These are phyloP conservation scores for Cyclostephanos tholiformis DNA, from an alignment of 108 stramenopile genomes.

Conservation along the genomic window DNA sequence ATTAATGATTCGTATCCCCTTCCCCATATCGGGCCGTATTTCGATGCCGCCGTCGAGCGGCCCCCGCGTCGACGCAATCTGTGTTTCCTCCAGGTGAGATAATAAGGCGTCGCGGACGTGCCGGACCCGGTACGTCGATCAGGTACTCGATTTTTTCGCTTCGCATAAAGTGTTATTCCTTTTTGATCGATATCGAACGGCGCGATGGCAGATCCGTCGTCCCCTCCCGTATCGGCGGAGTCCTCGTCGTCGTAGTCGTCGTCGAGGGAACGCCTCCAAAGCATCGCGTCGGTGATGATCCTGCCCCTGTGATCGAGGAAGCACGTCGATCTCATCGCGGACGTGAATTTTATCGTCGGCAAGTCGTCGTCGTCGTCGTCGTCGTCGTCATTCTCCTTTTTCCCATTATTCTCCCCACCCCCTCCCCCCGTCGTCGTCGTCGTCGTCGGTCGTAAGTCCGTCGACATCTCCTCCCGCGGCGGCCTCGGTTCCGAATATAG, in stretches of 20 bases:
- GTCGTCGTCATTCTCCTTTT: not conserved
- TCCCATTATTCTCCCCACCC: slow-evolving; percentile 7
- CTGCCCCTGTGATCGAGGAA: slow-evolving; percentile 86
- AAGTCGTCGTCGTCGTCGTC: slow-evolving; percentile 24
- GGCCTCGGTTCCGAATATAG: slow-evolving; percentile 54
- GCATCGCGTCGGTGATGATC: slow-evolving; percentile 77
- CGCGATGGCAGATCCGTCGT: too few species aligned
- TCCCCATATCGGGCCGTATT: slow-evolving; percentile 76
- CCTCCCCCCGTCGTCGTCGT: not conserved
- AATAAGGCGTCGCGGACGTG: slow-evolving; percentile 59
- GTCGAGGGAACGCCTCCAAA: slow-evolving; percentile 62
- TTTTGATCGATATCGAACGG: too few species aligned
- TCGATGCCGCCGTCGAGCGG: slow-evolving; percentile 25
- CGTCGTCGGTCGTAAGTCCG: not conserved
- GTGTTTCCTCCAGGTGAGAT: slow-evolving; percentile 68
- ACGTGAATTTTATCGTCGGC: slow-evolving; percentile 53
- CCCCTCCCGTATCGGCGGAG: not conserved
- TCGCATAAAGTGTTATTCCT: too few species aligned
- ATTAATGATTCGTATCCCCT: slow-evolving; percentile 80
- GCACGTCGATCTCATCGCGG: slow-evolving; percentile 65
- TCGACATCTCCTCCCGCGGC: slow-evolving; percentile 52
- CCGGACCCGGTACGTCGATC: slow-evolving; percentile 69
- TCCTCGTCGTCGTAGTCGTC: not conserved
- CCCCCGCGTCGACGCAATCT: slow-evolving; percentile 32
- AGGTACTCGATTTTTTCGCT: slow-evolving; percentile 48